Base-by-base conservation (phyloP, 208 protist genomes). In the Trypanosoma melophagium region DNA sequence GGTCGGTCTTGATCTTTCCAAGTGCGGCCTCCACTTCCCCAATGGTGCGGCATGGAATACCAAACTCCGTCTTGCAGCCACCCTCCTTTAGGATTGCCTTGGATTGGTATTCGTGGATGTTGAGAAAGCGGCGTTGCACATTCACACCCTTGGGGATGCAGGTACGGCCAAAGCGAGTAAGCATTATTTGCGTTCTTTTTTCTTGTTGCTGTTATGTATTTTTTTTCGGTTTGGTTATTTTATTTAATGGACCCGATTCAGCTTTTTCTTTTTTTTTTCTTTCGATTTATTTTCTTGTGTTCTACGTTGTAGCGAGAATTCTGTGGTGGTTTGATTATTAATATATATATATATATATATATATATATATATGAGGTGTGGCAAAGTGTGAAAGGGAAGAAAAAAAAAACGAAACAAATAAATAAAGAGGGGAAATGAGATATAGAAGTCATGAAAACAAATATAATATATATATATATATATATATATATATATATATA, bases 81-180 rank as follows among this genome's bases (percentile, higher is more conserved):
- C 83, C 78, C 58, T 95, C 88, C 81, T 93, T 95, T 45, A 97
- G 80, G 54, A 97, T 86, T 44, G 84, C 76, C 84, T 97, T 97
- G 53, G 93, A 93, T 74, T 95, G 89, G 78, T 86, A 97, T 76
- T 97, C 93, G 76, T 97, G 93, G 62, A 97, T 95, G 77, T 94
- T 95, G 50, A 97, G 79, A 69, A 92, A 90, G 66, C 93, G 89
- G 67, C 82, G 79, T 82, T 97, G 92, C 49, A 83, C 69, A 41
- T 53, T 47, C 7, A 58, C 57, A 28, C 71, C 67, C 73, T 79
- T 68, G 40, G 84, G 83, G 51, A 79, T 76, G 71, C 81, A 88
- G 25, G 81, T 69, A 77, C 85, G 85, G 57, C 69, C 69, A 60
- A 93, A 84, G 62, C 87, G 87, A 53, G 71, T 53, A 40, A 94